Evolutionary conservation across 208 protist genomes (phyloP).

Genomic region (Borovskyia barvae): DNA sequence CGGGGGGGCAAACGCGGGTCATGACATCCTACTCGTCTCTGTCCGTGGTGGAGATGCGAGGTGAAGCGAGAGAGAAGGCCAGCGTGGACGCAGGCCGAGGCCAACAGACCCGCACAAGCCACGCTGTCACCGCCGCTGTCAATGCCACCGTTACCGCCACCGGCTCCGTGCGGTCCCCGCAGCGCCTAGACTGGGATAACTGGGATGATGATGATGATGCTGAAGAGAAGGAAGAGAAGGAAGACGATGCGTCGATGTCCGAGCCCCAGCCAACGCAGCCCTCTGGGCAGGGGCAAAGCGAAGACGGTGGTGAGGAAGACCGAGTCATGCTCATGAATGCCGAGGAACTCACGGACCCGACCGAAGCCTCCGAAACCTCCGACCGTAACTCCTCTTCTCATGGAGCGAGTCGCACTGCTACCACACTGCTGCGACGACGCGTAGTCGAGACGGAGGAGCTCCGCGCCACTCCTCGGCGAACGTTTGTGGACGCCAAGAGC

Average conservation of each 20-base stretch:
- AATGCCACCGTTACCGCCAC: too few species aligned
- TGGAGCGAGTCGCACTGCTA: too few species aligned
- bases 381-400: too few species aligned
- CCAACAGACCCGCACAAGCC: not conserved
- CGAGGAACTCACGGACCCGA: not conserved
- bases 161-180: not conserved
- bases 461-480: slow-evolving; percentile 29
- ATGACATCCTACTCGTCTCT: too few species aligned
- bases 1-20: too few species aligned
- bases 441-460: slow-evolving; percentile 9
- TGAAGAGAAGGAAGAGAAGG: slow-evolving; percentile 12
- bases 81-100: not conserved
- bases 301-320: slow-evolving; percentile 10
- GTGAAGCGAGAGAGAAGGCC: not conserved
- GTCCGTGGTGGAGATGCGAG: too few species aligned
- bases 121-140: too few species aligned
- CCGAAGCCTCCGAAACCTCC: not conserved
- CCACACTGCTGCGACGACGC: too few species aligned
- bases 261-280: not conserved
- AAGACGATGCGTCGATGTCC: not conserved
- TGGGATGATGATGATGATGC: slow-evolving; percentile 23
- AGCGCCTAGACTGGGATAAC: slow-evolving; percentile 25
- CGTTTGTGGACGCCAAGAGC: slow-evolving; percentile 26
- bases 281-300: not conserved
- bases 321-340: slow-evolving; percentile 18